Evolutionary conservation across 805 yeast species (phyloP).

Genomic region (Lipomyces mesembrius): DNA sequence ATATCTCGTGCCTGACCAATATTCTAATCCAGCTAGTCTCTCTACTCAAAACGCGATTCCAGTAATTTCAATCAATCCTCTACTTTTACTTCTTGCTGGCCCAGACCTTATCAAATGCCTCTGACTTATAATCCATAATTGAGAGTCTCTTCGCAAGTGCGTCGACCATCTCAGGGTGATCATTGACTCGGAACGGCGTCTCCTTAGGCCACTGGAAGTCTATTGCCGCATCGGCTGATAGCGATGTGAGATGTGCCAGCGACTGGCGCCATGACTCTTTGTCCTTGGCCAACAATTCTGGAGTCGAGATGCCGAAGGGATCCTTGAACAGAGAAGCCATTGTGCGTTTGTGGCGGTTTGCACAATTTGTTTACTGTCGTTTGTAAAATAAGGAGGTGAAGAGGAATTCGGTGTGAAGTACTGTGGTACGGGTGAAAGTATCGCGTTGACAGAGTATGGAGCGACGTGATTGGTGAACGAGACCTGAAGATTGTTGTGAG

Average conservation of each 20-base stretch:
- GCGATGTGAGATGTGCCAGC: background rate
- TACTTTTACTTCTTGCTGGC: background rate
- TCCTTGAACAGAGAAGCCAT: background rate
- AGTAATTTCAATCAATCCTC: background rate
- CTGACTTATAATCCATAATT: slow-evolving; percentile 3
- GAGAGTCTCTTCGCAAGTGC: background rate
- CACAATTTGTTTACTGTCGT: background rate
- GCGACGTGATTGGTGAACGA: background rate
- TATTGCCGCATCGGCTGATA: background rate
- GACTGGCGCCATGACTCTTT: background rate
- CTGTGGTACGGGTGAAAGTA: too few species aligned
- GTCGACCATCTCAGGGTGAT: background rate
- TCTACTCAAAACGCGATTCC: background rate
- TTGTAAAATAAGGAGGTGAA: too few species aligned
- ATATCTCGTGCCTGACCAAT: background rate
- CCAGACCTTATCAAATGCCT: background rate
- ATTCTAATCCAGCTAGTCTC: background rate
- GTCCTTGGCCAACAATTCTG: background rate
- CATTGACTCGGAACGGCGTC: background rate
- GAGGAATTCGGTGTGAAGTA: too few species aligned
- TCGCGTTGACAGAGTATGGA: background rate
- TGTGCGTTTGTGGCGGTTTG: background rate
- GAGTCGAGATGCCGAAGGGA: background rate
- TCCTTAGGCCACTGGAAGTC: slow-evolving; percentile 1
- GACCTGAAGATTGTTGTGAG: background rate